Conservation (phyloP, 1,284 basidiomycete species). For the Moesziomyces antarcticus region DNA sequence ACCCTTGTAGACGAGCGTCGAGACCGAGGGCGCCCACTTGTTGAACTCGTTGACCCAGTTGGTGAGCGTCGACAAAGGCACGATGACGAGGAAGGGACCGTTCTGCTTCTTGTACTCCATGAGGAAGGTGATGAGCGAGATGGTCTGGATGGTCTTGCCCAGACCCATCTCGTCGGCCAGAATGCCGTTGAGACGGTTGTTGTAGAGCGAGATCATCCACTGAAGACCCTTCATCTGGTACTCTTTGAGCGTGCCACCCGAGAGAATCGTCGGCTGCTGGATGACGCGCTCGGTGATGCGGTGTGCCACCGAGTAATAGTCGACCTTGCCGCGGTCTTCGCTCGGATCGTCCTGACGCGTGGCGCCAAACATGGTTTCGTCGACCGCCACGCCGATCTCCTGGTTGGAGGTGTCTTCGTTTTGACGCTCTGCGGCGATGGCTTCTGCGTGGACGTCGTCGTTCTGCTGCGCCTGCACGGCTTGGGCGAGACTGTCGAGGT, state of each 20-base stretch:
- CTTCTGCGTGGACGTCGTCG: constrained; percentile 72
- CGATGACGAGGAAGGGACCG: constrained; percentile 67
- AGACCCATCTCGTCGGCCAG: constrained; percentile 68
- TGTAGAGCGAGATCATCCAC: constrained; percentile 68
- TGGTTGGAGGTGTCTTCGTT: constrained; percentile 56
- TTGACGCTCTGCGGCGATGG: constrained; percentile 55
- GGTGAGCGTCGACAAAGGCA: constrained; percentile 66
- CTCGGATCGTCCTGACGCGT: constrained; percentile 75
- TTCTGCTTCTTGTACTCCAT: constrained; percentile 68
- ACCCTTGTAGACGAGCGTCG: constrained; percentile 66
- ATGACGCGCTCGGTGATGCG: constrained; percentile 88
- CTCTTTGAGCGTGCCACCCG: constrained; percentile 69
- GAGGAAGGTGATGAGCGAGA: constrained; percentile 67
- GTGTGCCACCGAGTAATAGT: constrained; percentile 98
- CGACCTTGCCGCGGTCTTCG: constrained; percentile 77
- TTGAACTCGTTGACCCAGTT: constrained; percentile 68
- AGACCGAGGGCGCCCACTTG: constrained; percentile 67
- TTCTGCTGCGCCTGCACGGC: constrained; percentile 94
- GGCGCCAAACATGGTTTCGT: constrained; percentile 90
- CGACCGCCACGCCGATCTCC: constrained; percentile 71
- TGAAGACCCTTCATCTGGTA: constrained; percentile 68
- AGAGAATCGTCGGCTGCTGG: constrained; percentile 83
- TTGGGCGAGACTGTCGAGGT: constrained; percentile 92
- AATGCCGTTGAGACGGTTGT: constrained; percentile 68
- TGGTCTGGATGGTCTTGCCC: constrained; percentile 68